These are phyloP conservation scores for Lactifluus rugatus DNA, from an alignment of 768 basidiomycete genomes.

Conservation along the genomic window DNA sequence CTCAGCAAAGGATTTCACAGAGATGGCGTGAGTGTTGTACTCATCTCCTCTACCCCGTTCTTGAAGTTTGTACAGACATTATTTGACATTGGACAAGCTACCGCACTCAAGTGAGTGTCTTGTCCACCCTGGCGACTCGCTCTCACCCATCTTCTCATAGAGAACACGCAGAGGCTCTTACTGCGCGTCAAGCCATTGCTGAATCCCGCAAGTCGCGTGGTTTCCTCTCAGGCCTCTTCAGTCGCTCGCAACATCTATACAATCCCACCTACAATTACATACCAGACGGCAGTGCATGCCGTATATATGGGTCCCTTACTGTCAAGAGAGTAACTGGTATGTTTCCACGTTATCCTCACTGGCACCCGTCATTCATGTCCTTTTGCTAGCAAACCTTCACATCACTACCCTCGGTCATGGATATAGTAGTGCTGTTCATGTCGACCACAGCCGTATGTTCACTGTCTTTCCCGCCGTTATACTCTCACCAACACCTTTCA, in stretches of 20 bases:
- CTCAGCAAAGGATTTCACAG: constrained; percentile 71
- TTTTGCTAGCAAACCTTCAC: constrained; percentile 71
- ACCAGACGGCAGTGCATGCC: constrained; percentile 65
- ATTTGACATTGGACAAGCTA: constrained; percentile 79
- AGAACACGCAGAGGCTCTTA: constrained; percentile 55
- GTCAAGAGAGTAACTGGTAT: constrained; percentile 87
- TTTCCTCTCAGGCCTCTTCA: constrained; percentile 50
- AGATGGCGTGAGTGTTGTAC: constrained; percentile 56
- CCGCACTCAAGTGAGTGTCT: constrained; percentile 39
- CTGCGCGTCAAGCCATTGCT: constrained; percentile 57
- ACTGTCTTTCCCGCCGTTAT: neutral
- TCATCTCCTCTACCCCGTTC: neutral
- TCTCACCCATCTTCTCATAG: constrained; percentile 25
- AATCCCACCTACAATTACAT: constrained; percentile 67
- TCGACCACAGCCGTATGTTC: constrained; percentile 71
- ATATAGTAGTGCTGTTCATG: constrained; percentile 78
- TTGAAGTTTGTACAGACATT: constrained; percentile 38
- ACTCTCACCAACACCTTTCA: neutral
- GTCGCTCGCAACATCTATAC: constrained; percentile 37
- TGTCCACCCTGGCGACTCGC: constrained; percentile 16
- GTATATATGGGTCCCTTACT: constrained; percentile 71
- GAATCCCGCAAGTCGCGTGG: constrained; percentile 72
- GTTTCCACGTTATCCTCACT: neutral
- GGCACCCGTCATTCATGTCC: neutral
- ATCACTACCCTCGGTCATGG: constrained; percentile 94